Conservation (phyloP, 2,329 filamentous ascomycete genomes). For the Diaporthe citrichinensis region DNA sequence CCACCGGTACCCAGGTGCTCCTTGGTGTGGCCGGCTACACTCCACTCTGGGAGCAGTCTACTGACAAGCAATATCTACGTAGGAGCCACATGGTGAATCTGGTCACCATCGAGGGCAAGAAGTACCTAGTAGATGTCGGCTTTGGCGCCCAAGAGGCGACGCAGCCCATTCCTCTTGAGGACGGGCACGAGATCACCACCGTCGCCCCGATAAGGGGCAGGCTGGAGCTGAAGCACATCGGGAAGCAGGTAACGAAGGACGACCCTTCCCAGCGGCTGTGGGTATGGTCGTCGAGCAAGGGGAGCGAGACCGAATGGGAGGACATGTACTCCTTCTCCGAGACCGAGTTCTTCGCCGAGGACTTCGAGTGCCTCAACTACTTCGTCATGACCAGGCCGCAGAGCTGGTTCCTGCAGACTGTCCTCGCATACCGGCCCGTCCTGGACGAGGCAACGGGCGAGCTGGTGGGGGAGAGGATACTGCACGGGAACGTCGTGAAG, state of each 20-base stretch:
- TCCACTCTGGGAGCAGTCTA: too few relatives aligned
- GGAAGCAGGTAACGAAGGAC: constrained; percentile 46
- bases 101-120: constrained; percentile 63
- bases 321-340: constrained; percentile 67
- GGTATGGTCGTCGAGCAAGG: constrained; percentile 54
- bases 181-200: constrained; percentile 49
- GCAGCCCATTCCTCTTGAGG: constrained; percentile 51
- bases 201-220: constrained; percentile 61
- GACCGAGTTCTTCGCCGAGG: constrained; percentile 60
- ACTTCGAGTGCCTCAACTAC: constrained; percentile 64
- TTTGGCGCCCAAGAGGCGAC: constrained; percentile 66
- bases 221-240: constrained; percentile 54
- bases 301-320: constrained; percentile 54
- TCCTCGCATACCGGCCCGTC: constrained; percentile 53
- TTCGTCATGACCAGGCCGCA: constrained; percentile 51
- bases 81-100: constrained; percentile 74
- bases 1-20: not conserved
- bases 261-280: constrained; percentile 54
- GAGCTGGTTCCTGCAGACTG: constrained; percentile 56
- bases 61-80: constrained; percentile 13
- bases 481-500: constrained; percentile 62
- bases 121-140: constrained; percentile 70
- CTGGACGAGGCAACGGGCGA: constrained; percentile 43
- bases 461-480: constrained; percentile 56
- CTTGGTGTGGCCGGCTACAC: too few relatives aligned